Conservation (phyloP, 1,284 basidiomycete species). For the Rhodotorula sp. region DNA sequence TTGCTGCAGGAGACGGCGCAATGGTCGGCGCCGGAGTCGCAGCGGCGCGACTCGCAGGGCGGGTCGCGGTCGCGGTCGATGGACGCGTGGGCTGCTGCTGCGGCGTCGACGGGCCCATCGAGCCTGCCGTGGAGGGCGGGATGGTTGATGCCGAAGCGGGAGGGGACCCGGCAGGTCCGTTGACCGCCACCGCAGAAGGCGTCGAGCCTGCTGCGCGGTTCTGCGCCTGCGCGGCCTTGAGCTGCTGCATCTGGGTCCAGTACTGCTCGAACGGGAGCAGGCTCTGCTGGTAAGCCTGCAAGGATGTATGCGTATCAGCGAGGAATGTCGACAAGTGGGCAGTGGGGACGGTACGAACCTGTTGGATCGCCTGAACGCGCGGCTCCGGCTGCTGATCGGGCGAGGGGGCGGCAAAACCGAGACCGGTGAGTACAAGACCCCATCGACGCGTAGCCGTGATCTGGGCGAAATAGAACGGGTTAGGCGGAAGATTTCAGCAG, state of each 20-base stretch:
- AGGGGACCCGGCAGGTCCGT: neutral
- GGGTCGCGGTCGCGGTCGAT: neutral
- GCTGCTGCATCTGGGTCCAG: conserved; percentile 23
- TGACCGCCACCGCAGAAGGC: too few relatives aligned
- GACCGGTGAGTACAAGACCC: conserved; percentile 6
- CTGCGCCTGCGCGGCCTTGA: neutral
- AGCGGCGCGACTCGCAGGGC: neutral
- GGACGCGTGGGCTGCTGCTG: neutral
- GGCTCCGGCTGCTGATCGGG: conserved; percentile 14
- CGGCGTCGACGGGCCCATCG: neutral
- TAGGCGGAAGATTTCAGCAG: neutral
- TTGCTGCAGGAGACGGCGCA: neutral
- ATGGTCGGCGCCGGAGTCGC: neutral
- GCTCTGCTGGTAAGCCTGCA: conserved; percentile 28
- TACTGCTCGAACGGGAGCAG: conserved; percentile 35
- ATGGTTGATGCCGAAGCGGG: neutral
- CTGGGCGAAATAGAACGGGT: neutral
- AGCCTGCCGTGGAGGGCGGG: neutral
- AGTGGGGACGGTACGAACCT: neutral
- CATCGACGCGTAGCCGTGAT: conserved; percentile 1
- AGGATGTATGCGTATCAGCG: neutral
- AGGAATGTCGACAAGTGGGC: neutral
- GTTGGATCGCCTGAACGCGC: conserved; percentile 2
- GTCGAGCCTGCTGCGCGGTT: neutral
- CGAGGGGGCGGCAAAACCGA: conserved; percentile 15